A percentile compares a stretch with the other conserved stretches of the same genome.
Conservation (phyloP, 75 land plant genomes). For the Cupressus sempervirens region DNA sequence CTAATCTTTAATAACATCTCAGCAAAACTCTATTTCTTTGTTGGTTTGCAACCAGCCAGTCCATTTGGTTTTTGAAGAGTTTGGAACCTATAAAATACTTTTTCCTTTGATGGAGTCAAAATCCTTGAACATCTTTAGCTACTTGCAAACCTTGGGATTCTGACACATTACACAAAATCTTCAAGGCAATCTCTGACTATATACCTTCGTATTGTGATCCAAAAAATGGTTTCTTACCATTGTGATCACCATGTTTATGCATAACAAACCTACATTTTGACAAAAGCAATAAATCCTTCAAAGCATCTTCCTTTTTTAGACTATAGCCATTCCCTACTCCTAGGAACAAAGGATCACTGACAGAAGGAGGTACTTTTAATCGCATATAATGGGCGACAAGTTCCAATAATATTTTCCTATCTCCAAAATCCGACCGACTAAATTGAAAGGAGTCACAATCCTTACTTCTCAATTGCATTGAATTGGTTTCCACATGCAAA, state of each 20-base stretch:
- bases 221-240: constrained; percentile 12
- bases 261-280: constrained; percentile 43
- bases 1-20: too few species aligned
- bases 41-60: neutral
- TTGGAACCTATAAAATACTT: neutral
- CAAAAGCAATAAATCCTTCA: constrained; percentile 28
- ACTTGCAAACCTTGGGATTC: neutral
- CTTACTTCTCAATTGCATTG: neutral
- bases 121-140: neutral
- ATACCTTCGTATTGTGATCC: constrained; percentile 20
- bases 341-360: constrained; percentile 50
- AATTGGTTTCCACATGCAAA: neutral
- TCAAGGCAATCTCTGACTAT: constrained; percentile 17
- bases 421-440: constrained; percentile 59
- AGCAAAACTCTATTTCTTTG: constrained; percentile 45
- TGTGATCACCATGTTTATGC: constrained; percentile 27
- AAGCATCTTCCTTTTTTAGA: constrained; percentile 14
- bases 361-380: constrained; percentile 38
- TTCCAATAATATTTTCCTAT: constrained; percentile 74
- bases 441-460: constrained; percentile 34
- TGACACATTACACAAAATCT: constrained; percentile 12
- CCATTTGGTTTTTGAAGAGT: neutral
- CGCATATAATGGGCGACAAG: constrained; percentile 42
- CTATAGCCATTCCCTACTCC: constrained; percentile 1
- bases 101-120: neutral